Percentiles rank a stretch among this genome's conserved stretches.
Conservation (phyloP, 495 filamentous ascomycete species). For the Ascodesmis nigricans region DNA sequence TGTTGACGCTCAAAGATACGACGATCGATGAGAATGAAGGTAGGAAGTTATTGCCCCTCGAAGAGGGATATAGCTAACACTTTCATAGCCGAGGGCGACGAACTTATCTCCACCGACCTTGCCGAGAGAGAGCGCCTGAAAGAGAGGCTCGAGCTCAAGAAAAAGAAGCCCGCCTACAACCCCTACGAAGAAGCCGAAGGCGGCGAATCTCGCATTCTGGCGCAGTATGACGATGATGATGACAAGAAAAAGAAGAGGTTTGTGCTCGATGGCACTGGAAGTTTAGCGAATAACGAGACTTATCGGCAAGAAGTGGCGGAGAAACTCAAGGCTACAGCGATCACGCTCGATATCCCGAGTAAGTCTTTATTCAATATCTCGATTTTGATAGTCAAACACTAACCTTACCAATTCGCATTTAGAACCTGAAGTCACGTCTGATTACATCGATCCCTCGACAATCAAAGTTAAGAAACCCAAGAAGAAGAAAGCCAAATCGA, state of each 20-base stretch:
- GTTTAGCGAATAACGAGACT: slow-evolving; percentile 38
- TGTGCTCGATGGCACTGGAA: slow-evolving; percentile 56
- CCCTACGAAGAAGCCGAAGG: slow-evolving; percentile 44
- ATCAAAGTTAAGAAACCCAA: slow-evolving; percentile 84
- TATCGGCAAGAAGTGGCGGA: slow-evolving; percentile 33
- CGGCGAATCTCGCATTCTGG: slow-evolving; percentile 42
- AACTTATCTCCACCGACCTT: slow-evolving; percentile 65
- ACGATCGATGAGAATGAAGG: slow-evolving; percentile 58
- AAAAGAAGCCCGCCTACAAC: slow-evolving; percentile 77
- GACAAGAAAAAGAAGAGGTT: slow-evolving; percentile 75
- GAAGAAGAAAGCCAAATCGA: slow-evolving; percentile 69
- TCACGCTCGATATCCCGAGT: slow-evolving; percentile 54
- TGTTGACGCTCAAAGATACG: slow-evolving; percentile 77
- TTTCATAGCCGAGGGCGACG: slow-evolving; percentile 53
- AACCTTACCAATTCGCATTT: too few species aligned
- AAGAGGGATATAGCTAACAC: neutral
- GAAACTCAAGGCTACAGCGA: slow-evolving; percentile 40
- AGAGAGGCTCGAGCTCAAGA: slow-evolving; percentile 67
- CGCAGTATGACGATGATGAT: slow-evolving; percentile 90
- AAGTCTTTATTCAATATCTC: slow-evolving; percentile 12
- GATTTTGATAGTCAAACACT: slow-evolving; percentile 12
- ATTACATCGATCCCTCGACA: slow-evolving; percentile 70
- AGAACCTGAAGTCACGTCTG: slow-evolving; percentile 48
- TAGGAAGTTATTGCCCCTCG: slow-evolving; percentile 9
- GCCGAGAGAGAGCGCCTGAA: slow-evolving; percentile 53